Conservation (phyloP, 169 alveolate species). For the Babesia bigemina region DNA sequence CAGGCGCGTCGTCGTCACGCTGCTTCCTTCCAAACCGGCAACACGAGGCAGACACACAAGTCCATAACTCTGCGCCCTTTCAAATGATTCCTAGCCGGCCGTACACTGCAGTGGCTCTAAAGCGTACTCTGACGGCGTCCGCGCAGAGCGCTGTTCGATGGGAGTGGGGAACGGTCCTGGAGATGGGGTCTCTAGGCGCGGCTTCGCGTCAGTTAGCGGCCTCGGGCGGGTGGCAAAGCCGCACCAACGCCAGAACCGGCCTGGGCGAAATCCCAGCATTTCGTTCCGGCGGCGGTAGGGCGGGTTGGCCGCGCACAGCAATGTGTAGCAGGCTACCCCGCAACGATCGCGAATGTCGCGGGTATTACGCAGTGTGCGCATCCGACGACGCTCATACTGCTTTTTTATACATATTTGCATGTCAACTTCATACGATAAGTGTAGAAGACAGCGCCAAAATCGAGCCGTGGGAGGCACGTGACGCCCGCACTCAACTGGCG, state of each 20-base stretch:
- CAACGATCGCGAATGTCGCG: no score
- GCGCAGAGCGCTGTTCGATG: neutral
- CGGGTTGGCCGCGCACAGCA: neutral
- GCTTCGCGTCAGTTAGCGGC: constrained; percentile 3
- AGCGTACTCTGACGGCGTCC: constrained; percentile 21
- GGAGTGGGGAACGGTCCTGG: constrained; percentile 36
- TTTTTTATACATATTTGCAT: no score
- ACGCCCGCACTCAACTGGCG: no score
- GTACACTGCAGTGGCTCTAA: neutral
- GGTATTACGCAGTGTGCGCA: no score
- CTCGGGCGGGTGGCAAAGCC: neutral
- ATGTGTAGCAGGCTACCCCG: neutral
- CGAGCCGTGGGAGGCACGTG: no score
- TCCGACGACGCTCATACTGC: no score
- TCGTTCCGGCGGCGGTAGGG: no score
- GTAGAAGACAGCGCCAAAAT: no score
- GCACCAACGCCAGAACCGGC: neutral
- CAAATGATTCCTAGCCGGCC: neutral
- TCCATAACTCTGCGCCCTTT: neutral
- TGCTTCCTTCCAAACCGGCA: constrained; percentile 3
- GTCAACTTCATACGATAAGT: no score
- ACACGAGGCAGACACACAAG: neutral
- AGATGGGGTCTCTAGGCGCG: constrained; percentile 34
- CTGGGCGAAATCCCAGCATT: neutral
- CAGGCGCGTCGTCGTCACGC: constrained; percentile 5